phyloP scores from a whole-genome alignment of 2,329 filamentous ascomycete genomes.

The Akanthomyces dipterigenus region DNA sequence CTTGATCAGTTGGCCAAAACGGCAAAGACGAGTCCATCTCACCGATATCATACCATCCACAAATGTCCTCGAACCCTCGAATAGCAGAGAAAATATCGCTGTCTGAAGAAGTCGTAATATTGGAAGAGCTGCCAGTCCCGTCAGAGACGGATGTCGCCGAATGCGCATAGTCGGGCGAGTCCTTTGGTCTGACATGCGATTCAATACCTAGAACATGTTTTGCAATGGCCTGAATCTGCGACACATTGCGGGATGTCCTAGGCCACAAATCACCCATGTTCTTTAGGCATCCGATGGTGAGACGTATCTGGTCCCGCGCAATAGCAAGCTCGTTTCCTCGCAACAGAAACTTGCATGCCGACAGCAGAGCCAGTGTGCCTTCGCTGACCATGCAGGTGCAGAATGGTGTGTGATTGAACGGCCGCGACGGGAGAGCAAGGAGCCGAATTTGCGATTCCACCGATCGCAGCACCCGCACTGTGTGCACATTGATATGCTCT shows the following conservation, averaged over 20 bases:
- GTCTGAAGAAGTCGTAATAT: not conserved
- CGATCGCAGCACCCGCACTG: conserved; percentile 29
- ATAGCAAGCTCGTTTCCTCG: conserved; percentile 25
- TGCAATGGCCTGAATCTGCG: conserved; percentile 34
- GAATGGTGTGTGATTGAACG: conserved; percentile 33
- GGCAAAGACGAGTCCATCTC: conserved; percentile 2
- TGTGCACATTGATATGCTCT: conserved; percentile 30
- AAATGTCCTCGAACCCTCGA: conserved; percentile 5
- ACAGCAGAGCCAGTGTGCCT: conserved; percentile 28
- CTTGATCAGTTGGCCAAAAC: conserved; percentile 2
- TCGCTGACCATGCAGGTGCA: conserved; percentile 34
- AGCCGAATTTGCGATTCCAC: conserved; percentile 33
- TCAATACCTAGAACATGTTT: conserved; percentile 21
- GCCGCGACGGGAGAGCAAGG: conserved; percentile 27
- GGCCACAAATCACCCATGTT: conserved; percentile 31
- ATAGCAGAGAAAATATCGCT: conserved; percentile 5
- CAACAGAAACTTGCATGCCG: conserved; percentile 31
- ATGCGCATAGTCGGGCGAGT: not conserved
- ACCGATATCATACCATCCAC: conserved; percentile 8
- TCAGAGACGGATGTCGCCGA: not conserved
- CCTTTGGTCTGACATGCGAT: not conserved
- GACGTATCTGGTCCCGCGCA: conserved; percentile 34
- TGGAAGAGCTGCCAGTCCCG: not conserved
- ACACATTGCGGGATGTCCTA: conserved; percentile 27
- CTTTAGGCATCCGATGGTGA: conserved; percentile 34